These are phyloP conservation scores for Marasmius oreades DNA, from an alignment of 1,284 basidiomycete genomes.

Conservation along the genomic window DNA sequence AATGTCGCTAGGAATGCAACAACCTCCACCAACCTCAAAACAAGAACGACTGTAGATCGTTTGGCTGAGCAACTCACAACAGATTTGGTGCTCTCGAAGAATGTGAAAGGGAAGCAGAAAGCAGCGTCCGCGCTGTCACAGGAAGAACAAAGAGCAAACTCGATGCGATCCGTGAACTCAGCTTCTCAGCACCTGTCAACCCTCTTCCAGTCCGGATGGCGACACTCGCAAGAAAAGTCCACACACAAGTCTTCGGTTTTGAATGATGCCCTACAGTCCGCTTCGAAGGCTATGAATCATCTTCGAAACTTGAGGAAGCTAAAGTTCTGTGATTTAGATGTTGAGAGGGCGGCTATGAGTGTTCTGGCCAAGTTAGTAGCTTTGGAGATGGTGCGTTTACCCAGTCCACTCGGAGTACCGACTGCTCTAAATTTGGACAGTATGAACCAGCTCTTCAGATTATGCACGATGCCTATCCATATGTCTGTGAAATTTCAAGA, in stretches of 20 bases:
- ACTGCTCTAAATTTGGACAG: conserved; percentile 30
- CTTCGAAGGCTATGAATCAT: conserved; percentile 36
- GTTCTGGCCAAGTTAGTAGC: conserved; percentile 60
- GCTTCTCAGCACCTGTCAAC: conserved; percentile 54
- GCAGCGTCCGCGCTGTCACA: conserved; percentile 10
- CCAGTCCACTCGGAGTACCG: conserved; percentile 2
- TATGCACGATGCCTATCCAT: conserved; percentile 42
- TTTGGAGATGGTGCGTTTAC: conserved; percentile 57
- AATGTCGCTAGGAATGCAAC: no score
- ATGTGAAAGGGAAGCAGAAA: conserved; percentile 31
- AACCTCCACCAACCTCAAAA: not conserved
- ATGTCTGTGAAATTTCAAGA: conserved; percentile 31
- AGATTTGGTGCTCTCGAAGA: conserved; percentile 26
- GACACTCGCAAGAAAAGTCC: conserved; percentile 26
- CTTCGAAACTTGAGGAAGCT: conserved; percentile 44
- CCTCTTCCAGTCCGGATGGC: conserved; percentile 59
- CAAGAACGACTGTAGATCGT: conserved; percentile 17
- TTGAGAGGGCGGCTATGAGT: conserved; percentile 68
- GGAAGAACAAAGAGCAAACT: conserved; percentile 28
- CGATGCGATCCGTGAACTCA: conserved; percentile 61
- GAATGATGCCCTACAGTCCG: conserved; percentile 26
- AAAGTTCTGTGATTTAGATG: conserved; percentile 48
- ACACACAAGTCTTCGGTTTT: conserved; percentile 24
- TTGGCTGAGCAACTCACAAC: conserved; percentile 29
- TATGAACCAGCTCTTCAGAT: conserved; percentile 44